phyloP scores from a whole-genome alignment of 768 basidiomycete species.

The Amylocystis lapponica region DNA sequence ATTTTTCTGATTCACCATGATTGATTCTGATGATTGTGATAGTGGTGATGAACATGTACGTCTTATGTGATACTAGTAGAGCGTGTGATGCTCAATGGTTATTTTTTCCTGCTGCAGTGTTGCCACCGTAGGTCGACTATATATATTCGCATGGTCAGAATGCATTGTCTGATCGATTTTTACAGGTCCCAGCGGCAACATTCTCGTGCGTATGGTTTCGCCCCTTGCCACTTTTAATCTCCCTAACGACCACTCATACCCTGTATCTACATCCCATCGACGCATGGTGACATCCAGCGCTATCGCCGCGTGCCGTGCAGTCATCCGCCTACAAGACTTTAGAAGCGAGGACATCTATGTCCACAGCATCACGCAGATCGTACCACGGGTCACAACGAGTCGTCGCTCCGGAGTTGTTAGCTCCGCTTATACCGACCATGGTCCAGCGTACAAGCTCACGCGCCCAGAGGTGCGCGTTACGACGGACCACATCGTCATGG shows the following conservation, averaged over 20 bases:
- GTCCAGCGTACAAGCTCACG: too few relatives aligned
- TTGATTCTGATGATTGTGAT: too few relatives aligned
- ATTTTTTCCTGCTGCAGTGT: constrained; percentile 31
- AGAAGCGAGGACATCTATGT: constrained; percentile 26
- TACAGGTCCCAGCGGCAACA: constrained; percentile 59
- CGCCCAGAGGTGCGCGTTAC: constrained; percentile 50
- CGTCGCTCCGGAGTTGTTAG: too few relatives aligned
- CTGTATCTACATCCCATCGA: background rate
- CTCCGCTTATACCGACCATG: too few relatives aligned
- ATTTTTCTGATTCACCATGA: too few relatives aligned
- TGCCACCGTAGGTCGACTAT: constrained; percentile 35
- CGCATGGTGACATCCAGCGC: constrained; percentile 18
- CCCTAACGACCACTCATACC: constrained; percentile 1
- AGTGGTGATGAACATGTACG: constrained; percentile 64
- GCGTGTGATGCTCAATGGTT: background rate
- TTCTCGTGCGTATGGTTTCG: constrained; percentile 50
- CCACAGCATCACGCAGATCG: constrained; percentile 11
- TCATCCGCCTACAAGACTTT: constrained; percentile 60
- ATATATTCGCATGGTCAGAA: background rate
- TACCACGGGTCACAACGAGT: constrained; percentile 1
- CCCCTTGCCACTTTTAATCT: background rate
- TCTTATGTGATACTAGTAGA: constrained; percentile 6
- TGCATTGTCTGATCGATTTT: constrained; percentile 1
- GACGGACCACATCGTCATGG: constrained; percentile 56
- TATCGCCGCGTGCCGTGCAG: constrained; percentile 63